Evolutionary conservation across 73 alveolate species (phyloP), one percentile per base, ranked within the genome.

Genomic region (Blepharisma stoltei): DNA sequence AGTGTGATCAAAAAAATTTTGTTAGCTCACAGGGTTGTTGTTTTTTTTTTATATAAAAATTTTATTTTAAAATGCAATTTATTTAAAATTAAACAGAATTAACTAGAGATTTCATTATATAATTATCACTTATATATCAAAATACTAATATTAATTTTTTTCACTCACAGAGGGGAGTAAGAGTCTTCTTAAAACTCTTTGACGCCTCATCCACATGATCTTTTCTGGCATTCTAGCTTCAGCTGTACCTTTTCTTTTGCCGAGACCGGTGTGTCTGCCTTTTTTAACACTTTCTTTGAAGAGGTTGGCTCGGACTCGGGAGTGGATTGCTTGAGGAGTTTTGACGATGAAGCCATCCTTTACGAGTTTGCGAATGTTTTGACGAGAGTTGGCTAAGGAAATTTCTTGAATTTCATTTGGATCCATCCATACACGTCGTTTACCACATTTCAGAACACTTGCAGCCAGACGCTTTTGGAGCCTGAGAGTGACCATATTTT

Each of bases 211-310:
- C 97, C 98, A 93, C 70, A 94, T 82, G 77, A 94, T 94, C 89
- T 96, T 96, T 46, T 79, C 73, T 20, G 99, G 99, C 99, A 96
- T 96, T 83, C 99, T 92, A 54, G 98, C 98, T 88, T 92, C 96
- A 82, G 89, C 84, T 80, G 97, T 87, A 78, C 99, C 98, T 90
- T 88, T 86, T 87, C 99, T 94, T 85, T 94, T 96, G 76, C 99
- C 99, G 81, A 89, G 80, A 65, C 99, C 99, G 66, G 92, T 86
- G 92, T 96, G 99, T 92, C 99, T 94, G 71, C 96, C 94, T 88
- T 86, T 90, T 32, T 32, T 32, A 32, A 32, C 41, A 32, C 41
- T 32, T 32, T 32, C 41, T 32, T 32, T 32, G 41, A 32, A 32
- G 41, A 32, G 41, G 3, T 32, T 32, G 41, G 41, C 41, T 32